Percentiles rank a stretch among this genome's conserved stretches.
Conservation (phyloP, 2,329 filamentous ascomycete species). For the Trichoderma sp. region DNA sequence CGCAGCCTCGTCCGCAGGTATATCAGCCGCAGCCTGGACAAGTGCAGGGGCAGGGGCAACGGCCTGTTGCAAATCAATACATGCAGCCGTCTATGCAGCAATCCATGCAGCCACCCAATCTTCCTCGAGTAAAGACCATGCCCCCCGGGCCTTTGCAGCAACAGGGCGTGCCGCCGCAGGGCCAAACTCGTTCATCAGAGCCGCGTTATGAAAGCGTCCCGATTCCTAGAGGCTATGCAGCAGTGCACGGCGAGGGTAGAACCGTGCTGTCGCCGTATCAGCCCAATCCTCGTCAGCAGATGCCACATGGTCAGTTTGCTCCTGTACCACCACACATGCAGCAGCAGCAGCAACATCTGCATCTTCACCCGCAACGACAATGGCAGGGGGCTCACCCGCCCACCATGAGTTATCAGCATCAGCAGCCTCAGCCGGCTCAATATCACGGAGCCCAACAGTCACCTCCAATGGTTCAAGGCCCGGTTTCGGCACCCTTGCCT, state of each 20-base stretch:
- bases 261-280: conserved; percentile 36
- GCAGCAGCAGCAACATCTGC: background rate
- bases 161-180: background rate
- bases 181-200: conserved; percentile 29
- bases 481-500: background rate
- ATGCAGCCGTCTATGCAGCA: background rate
- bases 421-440: conserved; percentile 2
- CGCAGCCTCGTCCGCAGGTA: conserved; percentile 16
- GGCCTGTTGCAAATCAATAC: background rate
- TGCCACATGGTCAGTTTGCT: conserved; percentile 5
- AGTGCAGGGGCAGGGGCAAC: conserved; percentile 6
- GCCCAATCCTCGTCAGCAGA: conserved; percentile 22
- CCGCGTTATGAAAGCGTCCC: conserved; percentile 43
- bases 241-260: conserved; percentile 42
- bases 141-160: background rate
- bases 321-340: conserved; percentile 15
- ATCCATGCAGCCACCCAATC: background rate
- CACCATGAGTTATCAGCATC: background rate
- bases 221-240: conserved; percentile 41
- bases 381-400: background rate
- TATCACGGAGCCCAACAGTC: background rate
- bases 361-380: background rate
- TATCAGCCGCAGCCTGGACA: conserved; percentile 30
- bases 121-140: conserved; percentile 6
- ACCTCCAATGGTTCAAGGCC: conserved; percentile 2